Evolutionary conservation across 2,329 filamentous ascomycete genomes (phyloP).

Genomic region (Aspergillus fischeri): DNA sequence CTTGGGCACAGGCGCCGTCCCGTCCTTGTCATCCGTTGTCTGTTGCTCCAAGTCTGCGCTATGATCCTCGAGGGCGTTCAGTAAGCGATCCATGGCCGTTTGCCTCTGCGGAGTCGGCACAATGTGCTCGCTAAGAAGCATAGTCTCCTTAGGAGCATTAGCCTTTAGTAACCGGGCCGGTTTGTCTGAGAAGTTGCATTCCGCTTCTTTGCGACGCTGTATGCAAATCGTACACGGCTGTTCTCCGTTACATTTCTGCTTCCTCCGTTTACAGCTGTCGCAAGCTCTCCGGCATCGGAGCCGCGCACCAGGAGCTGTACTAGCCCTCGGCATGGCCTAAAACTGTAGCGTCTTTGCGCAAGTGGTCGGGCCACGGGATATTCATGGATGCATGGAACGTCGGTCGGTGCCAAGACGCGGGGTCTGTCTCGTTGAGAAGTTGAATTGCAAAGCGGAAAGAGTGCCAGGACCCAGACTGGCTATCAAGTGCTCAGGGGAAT

Average conservation of each 20-base stretch:
- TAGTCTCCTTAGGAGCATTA: constrained; percentile 25
- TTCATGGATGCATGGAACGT: not conserved
- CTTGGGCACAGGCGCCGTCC: constrained; percentile 32
- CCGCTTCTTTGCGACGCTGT: constrained; percentile 38
- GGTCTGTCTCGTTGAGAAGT: not conserved
- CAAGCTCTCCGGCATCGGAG: constrained; percentile 39
- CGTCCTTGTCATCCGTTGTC: constrained; percentile 28
- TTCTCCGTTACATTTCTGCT: constrained; percentile 51
- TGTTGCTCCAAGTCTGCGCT: constrained; percentile 27
- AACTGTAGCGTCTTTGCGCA: not conserved
- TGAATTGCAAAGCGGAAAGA: not conserved
- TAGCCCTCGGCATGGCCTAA: constrained; percentile 27
- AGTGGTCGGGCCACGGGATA: not conserved
- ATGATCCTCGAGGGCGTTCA: constrained; percentile 31
- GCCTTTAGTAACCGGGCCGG: constrained; percentile 32
- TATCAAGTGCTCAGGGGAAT: not conserved
- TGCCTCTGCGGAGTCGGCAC: constrained; percentile 27
- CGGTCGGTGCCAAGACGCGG: not conserved
- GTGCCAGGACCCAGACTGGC: too few relatives aligned
- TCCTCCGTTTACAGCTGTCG: constrained; percentile 45
- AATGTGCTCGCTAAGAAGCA: constrained; percentile 31
- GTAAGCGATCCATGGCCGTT: constrained; percentile 31
- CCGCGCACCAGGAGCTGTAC: constrained; percentile 25
- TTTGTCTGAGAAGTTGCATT: constrained; percentile 39
- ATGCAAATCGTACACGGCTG: constrained; percentile 50